A percentile compares a stretch with the other conserved stretches of the same genome.
These are phyloP conservation scores for Boletellus ananas DNA, from an alignment of 768 basidiomycete species.

Conservation along the genomic window DNA sequence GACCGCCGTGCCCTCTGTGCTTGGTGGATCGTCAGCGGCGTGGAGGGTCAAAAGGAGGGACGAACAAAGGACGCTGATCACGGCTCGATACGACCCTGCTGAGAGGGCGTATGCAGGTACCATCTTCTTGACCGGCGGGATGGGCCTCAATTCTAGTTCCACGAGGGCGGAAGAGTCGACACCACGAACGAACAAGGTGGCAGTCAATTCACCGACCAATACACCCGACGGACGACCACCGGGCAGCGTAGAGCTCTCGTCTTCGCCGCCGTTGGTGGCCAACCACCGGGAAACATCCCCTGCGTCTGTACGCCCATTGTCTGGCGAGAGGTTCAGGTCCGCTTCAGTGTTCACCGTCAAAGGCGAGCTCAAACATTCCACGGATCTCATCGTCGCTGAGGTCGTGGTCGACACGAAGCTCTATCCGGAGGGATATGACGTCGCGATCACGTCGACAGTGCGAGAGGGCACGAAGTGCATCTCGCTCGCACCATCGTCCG, in stretches of 20 bases:
- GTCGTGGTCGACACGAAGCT: constrained; percentile 77
- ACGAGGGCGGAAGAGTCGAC: constrained; percentile 34
- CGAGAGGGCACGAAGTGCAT: constrained; percentile 38
- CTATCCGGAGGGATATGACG: constrained; percentile 72
- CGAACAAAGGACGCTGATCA: constrained; percentile 52
- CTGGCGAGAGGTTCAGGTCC: constrained; percentile 31
- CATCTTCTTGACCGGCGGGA: constrained; percentile 38
- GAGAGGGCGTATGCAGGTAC: constrained; percentile 49
- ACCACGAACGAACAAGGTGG: constrained; percentile 40
- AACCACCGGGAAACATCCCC: constrained; percentile 18
- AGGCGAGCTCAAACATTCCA: constrained; percentile 55
- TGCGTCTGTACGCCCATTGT: constrained; percentile 31
- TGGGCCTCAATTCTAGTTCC: constrained; percentile 9
- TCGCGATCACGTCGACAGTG: constrained; percentile 43
- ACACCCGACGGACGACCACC: constrained; percentile 14
- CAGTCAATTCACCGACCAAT: constrained; percentile 23
- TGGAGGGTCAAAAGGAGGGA: constrained; percentile 66
- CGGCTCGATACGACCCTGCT: constrained; percentile 49
- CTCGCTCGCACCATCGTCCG: constrained; percentile 26
- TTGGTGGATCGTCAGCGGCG: constrained; percentile 23
- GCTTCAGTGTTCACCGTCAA: constrained; percentile 59
- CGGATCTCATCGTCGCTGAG: constrained; percentile 75
- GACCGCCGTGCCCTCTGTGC: constrained; percentile 22
- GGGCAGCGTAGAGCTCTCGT: constrained; percentile 10
- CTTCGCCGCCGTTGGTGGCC: constrained; percentile 25